Evolutionary conservation across 2,329 filamentous ascomycete species (phyloP).

Genomic region (Microdochium bolleyi): DNA sequence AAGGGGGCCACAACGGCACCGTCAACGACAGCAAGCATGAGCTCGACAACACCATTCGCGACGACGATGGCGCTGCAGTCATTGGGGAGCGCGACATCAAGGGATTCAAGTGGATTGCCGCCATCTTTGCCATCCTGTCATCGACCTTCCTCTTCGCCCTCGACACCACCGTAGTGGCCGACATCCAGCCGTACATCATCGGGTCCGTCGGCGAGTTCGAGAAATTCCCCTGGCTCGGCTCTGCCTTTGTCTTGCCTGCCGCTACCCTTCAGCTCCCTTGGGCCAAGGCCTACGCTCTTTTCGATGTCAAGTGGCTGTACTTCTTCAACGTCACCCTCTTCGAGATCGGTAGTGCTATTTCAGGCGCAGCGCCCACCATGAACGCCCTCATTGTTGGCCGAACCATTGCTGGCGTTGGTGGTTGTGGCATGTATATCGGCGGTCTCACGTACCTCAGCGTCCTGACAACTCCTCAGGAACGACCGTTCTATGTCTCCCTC

Average conservation of each 20-base stretch:
- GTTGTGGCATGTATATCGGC: conserved; percentile 32
- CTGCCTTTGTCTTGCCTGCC: conserved; percentile 29
- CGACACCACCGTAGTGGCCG: conserved; percentile 35
- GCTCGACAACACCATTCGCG: too few relatives aligned
- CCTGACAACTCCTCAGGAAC: conserved; percentile 15
- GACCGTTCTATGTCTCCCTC: conserved; percentile 16
- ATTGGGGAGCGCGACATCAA: conserved; percentile 3
- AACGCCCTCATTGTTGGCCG: conserved; percentile 38
- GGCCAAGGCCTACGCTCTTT: conserved; percentile 27
- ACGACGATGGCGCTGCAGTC: too few relatives aligned
- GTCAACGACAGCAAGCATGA: too few relatives aligned
- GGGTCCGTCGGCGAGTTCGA: conserved; percentile 24
- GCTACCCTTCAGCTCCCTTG: conserved; percentile 25
- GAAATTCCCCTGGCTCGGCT: conserved; percentile 29
- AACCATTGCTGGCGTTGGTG: conserved; percentile 34
- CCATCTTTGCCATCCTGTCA: conserved; percentile 14
- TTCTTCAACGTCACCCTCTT: conserved; percentile 11
- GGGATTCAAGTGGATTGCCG: conserved; percentile 12
- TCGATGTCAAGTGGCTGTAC: conserved; percentile 33
- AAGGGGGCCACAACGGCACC: too few relatives aligned
- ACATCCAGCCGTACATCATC: conserved; percentile 30
- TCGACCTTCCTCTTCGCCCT: conserved; percentile 22
- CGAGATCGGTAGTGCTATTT: conserved; percentile 23
- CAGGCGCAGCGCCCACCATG: conserved; percentile 34
- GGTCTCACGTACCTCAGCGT: conserved; percentile 11